phyloP scores from a whole-genome alignment of 164 flowering plant species.

The Saururus chinensis region DNA sequence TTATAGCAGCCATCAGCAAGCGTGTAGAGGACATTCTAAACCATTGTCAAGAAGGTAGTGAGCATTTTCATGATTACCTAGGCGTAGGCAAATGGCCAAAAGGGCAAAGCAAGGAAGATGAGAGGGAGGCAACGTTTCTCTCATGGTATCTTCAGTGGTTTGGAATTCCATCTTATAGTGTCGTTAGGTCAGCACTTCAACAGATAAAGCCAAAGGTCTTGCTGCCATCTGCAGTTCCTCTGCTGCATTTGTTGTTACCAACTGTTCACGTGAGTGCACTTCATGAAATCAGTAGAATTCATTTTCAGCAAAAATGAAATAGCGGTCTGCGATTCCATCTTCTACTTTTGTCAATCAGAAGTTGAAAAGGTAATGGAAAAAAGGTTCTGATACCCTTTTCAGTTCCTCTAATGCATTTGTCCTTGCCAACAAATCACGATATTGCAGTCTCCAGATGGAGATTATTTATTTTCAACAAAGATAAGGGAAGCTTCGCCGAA shows the following conservation, averaged over 20 bases:
- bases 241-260: conserved; percentile 64
- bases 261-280: conserved; percentile 47
- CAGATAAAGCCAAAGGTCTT: conserved; percentile 30
- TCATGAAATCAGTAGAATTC: conserved; percentile 30
- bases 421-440: no score
- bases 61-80: conserved; percentile 36
- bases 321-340: neutral
- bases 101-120: conserved; percentile 13
- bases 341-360: no score
- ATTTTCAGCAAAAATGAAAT: neutral
- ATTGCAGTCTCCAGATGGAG: no score
- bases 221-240: conserved; percentile 40
- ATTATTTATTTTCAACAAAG: no score
- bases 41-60: conserved; percentile 17
- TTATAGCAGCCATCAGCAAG: conserved; percentile 62
- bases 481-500: no score
- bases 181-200: conserved; percentile 33
- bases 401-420: no score
- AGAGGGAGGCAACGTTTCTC: conserved; percentile 25
- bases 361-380: no score
- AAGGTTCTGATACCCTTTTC: no score
- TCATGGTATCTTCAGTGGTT: conserved; percentile 88
- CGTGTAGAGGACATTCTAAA: conserved; percentile 59
- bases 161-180: conserved; percentile 43
- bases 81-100: conserved; percentile 54